Base-by-base conservation (phyloP, 495 filamentous ascomycete species). In the Hyaloscypha variabilis region DNA sequence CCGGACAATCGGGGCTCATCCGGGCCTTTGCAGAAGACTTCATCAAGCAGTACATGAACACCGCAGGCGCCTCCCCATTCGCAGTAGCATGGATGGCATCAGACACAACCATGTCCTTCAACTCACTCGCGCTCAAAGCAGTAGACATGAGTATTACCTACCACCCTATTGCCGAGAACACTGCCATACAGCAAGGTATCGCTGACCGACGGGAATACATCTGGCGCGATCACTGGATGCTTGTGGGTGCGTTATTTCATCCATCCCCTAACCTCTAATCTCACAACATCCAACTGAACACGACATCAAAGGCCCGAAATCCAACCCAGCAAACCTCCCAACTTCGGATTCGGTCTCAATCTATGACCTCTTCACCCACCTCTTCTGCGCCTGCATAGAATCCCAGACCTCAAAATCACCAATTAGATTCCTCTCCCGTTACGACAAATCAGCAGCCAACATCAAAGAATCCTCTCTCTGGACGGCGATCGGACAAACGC, bases 381-480 rank as follows among this genome's bases (percentile, higher is more conserved):
- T 64, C 31, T 64, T 57, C 31, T 4, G 62, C 62, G 23, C 49
- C 8, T 42, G 34, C 14, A n/a, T 56, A 51, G 11, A 28, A 34
- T 28, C 17, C 29, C 53, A 56, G 17, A n/a, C 34, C 62, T 14
- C 51, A 54, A 54, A 54, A 19, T 25, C 1, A 1, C 52, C 52
- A 42, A 51, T 64, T n/a, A 56, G 49, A 31, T 64, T 64, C 30
- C 62, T 64, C 21, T 57, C 52, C 46, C 68, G 71, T 30, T 75
- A 63, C 62, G 81, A 83, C 68, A 82, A 80, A 62, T 80, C 77
- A 6, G 79, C 80, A 0, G 79, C 77, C 6, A 81, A 79, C 46
- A 81, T 83, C 67, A 79, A 79, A 57, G 81, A 81, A n/a, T 78
- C 76, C 0, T 51, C 73, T 65, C 60, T 81, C 17, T 83, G 79